A percentile compares a stretch with the other conserved stretches of the same genome.
Evolutionary conservation across 768 basidiomycete species (phyloP).

Genomic region (Collybiopsis confluens): DNA sequence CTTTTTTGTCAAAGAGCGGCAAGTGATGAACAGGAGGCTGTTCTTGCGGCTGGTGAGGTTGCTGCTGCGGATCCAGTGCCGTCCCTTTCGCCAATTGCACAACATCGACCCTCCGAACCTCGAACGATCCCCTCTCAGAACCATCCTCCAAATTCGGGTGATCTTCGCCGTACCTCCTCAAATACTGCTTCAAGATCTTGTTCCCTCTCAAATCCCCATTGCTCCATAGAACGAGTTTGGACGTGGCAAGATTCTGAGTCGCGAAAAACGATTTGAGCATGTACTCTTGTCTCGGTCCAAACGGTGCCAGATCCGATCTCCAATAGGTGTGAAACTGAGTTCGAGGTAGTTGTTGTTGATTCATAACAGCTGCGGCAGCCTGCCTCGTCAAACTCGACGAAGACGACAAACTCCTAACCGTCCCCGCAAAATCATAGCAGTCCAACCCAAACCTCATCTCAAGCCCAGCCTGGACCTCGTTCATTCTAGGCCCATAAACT

Average conservation of each 20-base stretch:
- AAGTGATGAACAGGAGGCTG: slow-evolving; percentile 23
- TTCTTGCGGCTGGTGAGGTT: too few relatives aligned
- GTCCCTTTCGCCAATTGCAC: slow-evolving; percentile 67
- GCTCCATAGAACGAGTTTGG: slow-evolving; percentile 85
- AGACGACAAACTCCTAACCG: slow-evolving; percentile 43
- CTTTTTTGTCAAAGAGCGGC: slow-evolving; percentile 63
- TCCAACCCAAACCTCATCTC: slow-evolving; percentile 76
- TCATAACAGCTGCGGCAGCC: slow-evolving; percentile 24
- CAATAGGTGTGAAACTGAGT: slow-evolving; percentile 90
- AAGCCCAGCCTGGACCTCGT: slow-evolving; percentile 78
- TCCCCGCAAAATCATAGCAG: slow-evolving; percentile 91
- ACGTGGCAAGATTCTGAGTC: slow-evolving; percentile 67
- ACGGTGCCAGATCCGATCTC: slow-evolving; percentile 82
- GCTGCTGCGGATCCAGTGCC: slow-evolving; percentile 68
- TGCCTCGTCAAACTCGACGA: slow-evolving; percentile 12
- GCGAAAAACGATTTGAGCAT: slow-evolving; percentile 94
- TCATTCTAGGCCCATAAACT: slow-evolving; percentile 59
- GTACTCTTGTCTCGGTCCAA: slow-evolving; percentile 79
- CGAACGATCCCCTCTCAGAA: slow-evolving; percentile 40
- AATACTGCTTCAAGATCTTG: slow-evolving; percentile 55
- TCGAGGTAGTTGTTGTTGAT: slow-evolving; percentile 39
- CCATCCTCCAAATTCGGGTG: neutral
- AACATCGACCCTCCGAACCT: slow-evolving; percentile 68
- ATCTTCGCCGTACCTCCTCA: slow-evolving; percentile 56
- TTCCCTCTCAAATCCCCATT: slow-evolving; percentile 69